Conservation (phyloP, 164 flowering plant genomes). For the Piper longum region DNA sequence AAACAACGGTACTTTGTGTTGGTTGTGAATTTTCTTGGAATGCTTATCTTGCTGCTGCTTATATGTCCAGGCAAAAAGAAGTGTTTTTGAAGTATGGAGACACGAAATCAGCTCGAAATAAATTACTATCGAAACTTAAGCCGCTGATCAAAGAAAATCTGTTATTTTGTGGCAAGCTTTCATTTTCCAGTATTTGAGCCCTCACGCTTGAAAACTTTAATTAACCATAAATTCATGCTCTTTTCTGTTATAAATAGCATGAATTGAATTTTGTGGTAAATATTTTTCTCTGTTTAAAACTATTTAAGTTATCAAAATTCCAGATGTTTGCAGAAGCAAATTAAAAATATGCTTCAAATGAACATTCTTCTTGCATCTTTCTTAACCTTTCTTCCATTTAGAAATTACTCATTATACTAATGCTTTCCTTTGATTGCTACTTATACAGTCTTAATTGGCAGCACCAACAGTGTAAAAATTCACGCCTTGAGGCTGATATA, state of each 20-base stretch:
- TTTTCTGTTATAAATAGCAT: too few species aligned
- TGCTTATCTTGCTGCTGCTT: neutral
- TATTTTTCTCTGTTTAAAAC: too few species aligned
- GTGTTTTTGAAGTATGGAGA: slow-evolving; percentile 83
- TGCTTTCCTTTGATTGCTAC: neutral
- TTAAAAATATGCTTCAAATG: too few species aligned
- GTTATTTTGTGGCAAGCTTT: slow-evolving; percentile 74
- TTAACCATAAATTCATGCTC: slow-evolving; percentile 34
- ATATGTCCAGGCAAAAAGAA: slow-evolving; percentile 57
- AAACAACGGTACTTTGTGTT: slow-evolving; percentile 30
- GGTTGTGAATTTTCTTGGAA: neutral
- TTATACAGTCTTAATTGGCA: slow-evolving; percentile 14
- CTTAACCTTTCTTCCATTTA: too few species aligned
- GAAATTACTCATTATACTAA: neutral
- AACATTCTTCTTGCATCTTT: neutral
- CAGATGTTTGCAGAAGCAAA: too few species aligned
- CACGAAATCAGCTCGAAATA: slow-evolving; percentile 63
- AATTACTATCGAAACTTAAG: slow-evolving; percentile 69
- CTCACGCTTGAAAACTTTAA: slow-evolving; percentile 58
- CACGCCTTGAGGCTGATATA: slow-evolving; percentile 12
- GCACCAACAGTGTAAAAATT: slow-evolving; percentile 13
- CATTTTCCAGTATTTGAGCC: slow-evolving; percentile 55
- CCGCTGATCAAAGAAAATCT: slow-evolving; percentile 83
- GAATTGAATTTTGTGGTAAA: too few species aligned
- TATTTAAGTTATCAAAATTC: too few species aligned